Percentiles rank a stretch among this genome's conserved stretches.
Conservation (phyloP, 768 basidiomycete species). For the Candolleomyces efflorescens region DNA sequence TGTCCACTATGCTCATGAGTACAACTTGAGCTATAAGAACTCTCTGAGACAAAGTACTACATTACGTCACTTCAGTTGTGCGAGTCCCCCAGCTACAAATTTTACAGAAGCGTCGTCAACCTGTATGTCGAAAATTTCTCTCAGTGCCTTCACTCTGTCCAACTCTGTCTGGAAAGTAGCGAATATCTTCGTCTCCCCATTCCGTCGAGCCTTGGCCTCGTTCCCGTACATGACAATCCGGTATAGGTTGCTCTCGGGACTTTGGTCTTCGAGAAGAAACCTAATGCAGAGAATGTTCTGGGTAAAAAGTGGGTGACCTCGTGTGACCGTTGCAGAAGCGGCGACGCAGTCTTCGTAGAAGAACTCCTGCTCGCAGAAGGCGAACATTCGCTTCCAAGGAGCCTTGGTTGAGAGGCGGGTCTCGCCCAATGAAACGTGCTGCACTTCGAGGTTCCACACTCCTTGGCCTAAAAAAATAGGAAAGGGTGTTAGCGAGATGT, state of each 20-base stretch:
- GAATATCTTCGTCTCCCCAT: neutral
- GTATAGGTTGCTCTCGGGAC: constrained; percentile 5
- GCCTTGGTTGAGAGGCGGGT: neutral
- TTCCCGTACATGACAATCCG: constrained; percentile 20
- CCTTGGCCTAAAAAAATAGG: constrained; percentile 5
- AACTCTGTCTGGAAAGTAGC: neutral
- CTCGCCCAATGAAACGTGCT: constrained; percentile 6
- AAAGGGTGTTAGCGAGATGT: no score
- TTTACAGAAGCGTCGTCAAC: neutral
- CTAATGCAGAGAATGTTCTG: constrained; percentile 22
- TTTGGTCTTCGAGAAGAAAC: constrained; percentile 20
- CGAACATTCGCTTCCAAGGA: constrained; percentile 21
- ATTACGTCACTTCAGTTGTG: no score
- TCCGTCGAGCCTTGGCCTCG: constrained; percentile 19
- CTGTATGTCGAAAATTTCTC: neutral
- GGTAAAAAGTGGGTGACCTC: constrained; percentile 16
- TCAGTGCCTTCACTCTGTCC: neutral
- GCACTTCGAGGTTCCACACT: constrained; percentile 20
- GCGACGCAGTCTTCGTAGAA: constrained; percentile 17
- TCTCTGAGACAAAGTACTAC: no score
- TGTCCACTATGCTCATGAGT: no score
- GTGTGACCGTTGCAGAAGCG: constrained; percentile 20
- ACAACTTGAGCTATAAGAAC: no score
- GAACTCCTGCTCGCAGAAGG: constrained; percentile 27
- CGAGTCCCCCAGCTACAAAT: no score